Evolutionary conservation across 2,329 filamentous ascomycete species (phyloP), one percentile per base, ranked within the genome.

Genomic region (Seiridium unicorne): DNA sequence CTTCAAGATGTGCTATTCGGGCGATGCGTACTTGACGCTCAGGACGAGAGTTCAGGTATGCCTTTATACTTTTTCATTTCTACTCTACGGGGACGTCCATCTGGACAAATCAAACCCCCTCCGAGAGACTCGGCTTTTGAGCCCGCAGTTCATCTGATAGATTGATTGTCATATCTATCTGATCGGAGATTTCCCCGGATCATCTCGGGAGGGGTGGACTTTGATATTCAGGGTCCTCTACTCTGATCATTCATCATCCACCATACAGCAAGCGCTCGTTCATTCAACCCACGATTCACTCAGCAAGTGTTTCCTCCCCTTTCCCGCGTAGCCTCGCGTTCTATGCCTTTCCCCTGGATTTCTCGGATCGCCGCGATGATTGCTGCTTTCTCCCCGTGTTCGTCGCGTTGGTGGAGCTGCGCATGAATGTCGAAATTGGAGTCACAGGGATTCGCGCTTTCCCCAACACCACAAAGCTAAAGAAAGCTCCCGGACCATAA

Each of bases 1-100:
- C 68, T 99, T 99, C 84, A 98, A 98, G 77, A 98, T 99, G 94
- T 94, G 90, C 74, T 99, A 99, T 75, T 88, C 91, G 1, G 95
- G 95, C 66, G 94, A 99, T 78, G 94, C 95, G 36, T 98, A 93
- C 73, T 78, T 99, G 77, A 98, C 95, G 34, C 83, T 99, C 64
- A 95, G 95, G 76, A 99, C 95, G 61, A 87, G 93, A 77, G 95
- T 99, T 64, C 95, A 99, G 82, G 88, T 90, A 84, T 65, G 86
- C 81, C n/a, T 38, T 38, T 49, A 49, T 49, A 11, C 38, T 46
- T 7, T 18, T 26, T 26, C 13, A 9, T 35, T 7, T 35, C 18
- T 34, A 13, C 8, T 10, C 40, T 46, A 13, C 26, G 7, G 35
- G n/a, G 13, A 3, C 18, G 18, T 26, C 18, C 1, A 26, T 26